Base-by-base conservation (phyloP, 73 alveolate species). In the Blepharisma stoltei region DNA sequence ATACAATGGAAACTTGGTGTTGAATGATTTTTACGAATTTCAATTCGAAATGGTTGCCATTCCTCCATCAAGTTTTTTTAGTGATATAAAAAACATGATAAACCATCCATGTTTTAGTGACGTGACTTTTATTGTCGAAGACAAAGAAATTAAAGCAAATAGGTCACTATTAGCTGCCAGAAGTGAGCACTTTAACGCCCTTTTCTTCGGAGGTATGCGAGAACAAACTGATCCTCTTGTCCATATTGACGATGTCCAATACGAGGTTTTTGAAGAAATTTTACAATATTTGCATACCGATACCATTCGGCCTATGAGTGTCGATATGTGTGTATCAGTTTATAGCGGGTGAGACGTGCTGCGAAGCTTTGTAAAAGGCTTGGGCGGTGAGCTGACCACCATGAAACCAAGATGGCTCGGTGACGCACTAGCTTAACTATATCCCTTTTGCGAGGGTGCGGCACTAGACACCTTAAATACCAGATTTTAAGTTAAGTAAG, bases 11-110 rank as follows among this genome's bases (percentile, higher is more conserved):
- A 82, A 73, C 37, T 82, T 80, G 47, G 90, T 83, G 53, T 84
- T 92, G 32, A 90, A 89, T 81, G 98, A 92, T 84, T 92, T 92
- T 80, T 87, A 87, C 80, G 88, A 89, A 78, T 92, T 86, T 78
- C 83, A 90, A 44, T 90, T 92, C 69, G 92, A 88, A 54, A 85
- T 71, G 43, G 73, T 75, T 20, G 53, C 86, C 60, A 68, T 82
- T 11, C 89, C 89, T 70, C 80, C 43, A 1, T 65, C 60, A 18
- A 37, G 52, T 54, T 20, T 68, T 54, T 7, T 53, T 20, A 44
- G 50, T 1, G 83, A 76, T 65, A 20, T 76, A 65, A 52, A 43
- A 60, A 83, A 65, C 54, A 70, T 83, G 68, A 66, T 83, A 54
- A 77, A 83, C 79, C 46, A 75, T 21, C 82, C 86, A 9, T 50